Percentiles rank a stretch among this genome's conserved stretches.
Evolutionary conservation across 2,329 filamentous ascomycete genomes (phyloP).

Genomic region (Lasiodiplodia gonubiensis): DNA sequence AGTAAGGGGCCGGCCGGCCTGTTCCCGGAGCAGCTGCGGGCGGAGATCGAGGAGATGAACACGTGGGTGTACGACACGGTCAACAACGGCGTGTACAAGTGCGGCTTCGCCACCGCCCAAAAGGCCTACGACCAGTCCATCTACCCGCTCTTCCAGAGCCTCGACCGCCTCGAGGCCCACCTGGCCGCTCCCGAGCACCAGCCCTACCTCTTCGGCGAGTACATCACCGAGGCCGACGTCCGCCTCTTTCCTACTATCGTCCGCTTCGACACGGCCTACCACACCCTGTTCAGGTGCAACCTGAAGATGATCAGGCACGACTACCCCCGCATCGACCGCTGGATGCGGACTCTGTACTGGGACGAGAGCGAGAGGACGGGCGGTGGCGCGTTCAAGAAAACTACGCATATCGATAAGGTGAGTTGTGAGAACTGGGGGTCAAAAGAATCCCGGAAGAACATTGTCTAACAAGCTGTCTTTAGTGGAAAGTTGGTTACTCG

Average conservation of each 20-base stretch:
- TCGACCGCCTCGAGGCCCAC: conserved; percentile 77
- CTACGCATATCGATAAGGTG: conserved; percentile 36
- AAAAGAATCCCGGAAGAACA: background rate
- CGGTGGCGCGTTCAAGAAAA: conserved; percentile 39
- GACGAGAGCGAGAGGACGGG: conserved; percentile 36
- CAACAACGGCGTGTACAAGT: conserved; percentile 61
- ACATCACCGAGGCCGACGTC: conserved; percentile 82
- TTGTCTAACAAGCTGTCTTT: background rate
- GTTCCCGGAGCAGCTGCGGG: conserved; percentile 68
- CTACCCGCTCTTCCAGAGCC: conserved; percentile 70
- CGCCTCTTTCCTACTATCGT: conserved; percentile 59
- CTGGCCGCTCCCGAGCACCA: conserved; percentile 55
- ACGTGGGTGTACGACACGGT: conserved; percentile 75
- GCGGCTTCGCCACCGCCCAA: conserved; percentile 83
- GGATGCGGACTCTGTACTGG: conserved; percentile 55
- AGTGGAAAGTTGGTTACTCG: conserved; percentile 42
- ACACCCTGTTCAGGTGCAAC: conserved; percentile 84
- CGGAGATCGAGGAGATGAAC: conserved; percentile 76
- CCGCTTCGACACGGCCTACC: conserved; percentile 60
- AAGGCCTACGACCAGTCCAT: conserved; percentile 82
- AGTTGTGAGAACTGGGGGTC: conserved; percentile 32
- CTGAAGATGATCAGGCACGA: conserved; percentile 67
- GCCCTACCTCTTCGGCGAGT: conserved; percentile 76
- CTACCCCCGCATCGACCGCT: conserved; percentile 57
- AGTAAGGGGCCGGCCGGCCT: conserved; percentile 63